phyloP scores from a whole-genome alignment of 2,329 filamentous ascomycete genomes.

The Pseudohalonectria lignicola region DNA sequence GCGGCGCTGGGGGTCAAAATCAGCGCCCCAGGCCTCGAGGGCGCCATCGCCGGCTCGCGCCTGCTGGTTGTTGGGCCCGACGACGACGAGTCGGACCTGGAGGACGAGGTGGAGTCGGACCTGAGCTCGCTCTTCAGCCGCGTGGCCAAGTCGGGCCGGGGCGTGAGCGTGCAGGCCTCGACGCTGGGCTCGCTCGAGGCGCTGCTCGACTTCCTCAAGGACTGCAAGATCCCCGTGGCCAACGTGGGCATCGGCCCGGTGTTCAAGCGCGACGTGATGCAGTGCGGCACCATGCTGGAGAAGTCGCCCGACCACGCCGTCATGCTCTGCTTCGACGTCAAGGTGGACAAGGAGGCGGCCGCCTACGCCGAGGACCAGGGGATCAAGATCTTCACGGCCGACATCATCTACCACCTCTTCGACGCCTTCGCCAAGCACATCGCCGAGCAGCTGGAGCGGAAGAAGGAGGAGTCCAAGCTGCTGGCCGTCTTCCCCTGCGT shows the following conservation, averaged over 20 bases:
- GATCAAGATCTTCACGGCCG: constrained; percentile 95
- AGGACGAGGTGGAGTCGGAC: constrained; percentile 94
- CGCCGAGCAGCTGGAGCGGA: constrained; percentile 73
- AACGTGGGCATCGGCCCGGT: constrained; percentile 97
- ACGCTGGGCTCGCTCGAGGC: constrained; percentile 96
- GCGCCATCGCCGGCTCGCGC: constrained; percentile 91
- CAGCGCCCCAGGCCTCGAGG: constrained; percentile 87
- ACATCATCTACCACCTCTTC: constrained; percentile 98
- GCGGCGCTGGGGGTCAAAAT: constrained; percentile 98
- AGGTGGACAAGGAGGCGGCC: constrained; percentile 93
- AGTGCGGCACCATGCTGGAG: constrained; percentile 90
- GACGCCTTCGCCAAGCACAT: constrained; percentile 95
- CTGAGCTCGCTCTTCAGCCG: constrained; percentile 82
- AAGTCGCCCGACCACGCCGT: constrained; percentile 93
- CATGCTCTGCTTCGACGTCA: constrained; percentile 99
- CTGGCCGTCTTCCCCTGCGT: constrained; percentile 96
- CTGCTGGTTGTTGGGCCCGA: constrained; percentile 88
- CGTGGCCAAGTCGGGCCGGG: constrained; percentile 83
- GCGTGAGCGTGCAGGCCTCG: constrained; percentile 94
- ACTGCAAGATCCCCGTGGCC: constrained; percentile 92
- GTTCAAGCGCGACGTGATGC: constrained; percentile 96
- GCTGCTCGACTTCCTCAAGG: constrained; percentile 87
- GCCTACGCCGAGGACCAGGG: constrained; percentile 86
- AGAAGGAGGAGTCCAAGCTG: constrained; percentile 94
- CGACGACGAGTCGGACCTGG: constrained; percentile 92